Evolutionary conservation across 208 protist species (phyloP).

Genomic region (Jaenimonas drosophilae): DNA sequence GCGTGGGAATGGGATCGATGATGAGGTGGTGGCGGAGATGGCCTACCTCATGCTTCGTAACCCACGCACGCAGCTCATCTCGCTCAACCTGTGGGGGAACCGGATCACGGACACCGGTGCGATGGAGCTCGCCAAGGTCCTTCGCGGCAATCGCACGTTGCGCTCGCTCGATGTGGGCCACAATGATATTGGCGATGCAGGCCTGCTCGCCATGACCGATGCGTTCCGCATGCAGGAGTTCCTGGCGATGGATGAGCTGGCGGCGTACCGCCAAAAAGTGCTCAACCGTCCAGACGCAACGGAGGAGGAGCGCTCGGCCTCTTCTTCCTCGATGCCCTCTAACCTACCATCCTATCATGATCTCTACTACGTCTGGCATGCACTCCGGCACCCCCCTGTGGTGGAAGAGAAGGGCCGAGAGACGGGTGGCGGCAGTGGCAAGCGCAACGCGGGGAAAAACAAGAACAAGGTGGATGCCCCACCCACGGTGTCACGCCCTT

Average conservation of each 20-base stretch:
- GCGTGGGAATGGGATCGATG: constrained; percentile 74
- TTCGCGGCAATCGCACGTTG: constrained; percentile 45
- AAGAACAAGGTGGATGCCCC: constrained; percentile 11
- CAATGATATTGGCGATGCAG: constrained; percentile 70
- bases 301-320: constrained; percentile 34
- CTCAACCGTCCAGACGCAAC: constrained; percentile 39
- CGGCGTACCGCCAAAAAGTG: constrained; percentile 26
- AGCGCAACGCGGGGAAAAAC: constrained; percentile 9
- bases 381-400: constrained; percentile 1
- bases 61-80: constrained; percentile 53
- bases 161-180: constrained; percentile 71
- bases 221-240: constrained; percentile 65
- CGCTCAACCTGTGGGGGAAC: constrained; percentile 86
- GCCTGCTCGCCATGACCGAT: constrained; percentile 48
- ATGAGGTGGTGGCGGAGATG: constrained; percentile 30
- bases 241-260: constrained; percentile 27
- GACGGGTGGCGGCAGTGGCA: not conserved
- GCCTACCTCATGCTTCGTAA: constrained; percentile 33
- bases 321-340: constrained; percentile 7
- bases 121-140: constrained; percentile 30
- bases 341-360: constrained; percentile 64
- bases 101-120: constrained; percentile 65
- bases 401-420: constrained; percentile 13
- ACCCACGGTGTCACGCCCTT: constrained; percentile 22
- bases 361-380: constrained; percentile 48